Evolutionary conservation across 257 asterid species (phyloP).

Genomic region (Solanum pennellii): DNA sequence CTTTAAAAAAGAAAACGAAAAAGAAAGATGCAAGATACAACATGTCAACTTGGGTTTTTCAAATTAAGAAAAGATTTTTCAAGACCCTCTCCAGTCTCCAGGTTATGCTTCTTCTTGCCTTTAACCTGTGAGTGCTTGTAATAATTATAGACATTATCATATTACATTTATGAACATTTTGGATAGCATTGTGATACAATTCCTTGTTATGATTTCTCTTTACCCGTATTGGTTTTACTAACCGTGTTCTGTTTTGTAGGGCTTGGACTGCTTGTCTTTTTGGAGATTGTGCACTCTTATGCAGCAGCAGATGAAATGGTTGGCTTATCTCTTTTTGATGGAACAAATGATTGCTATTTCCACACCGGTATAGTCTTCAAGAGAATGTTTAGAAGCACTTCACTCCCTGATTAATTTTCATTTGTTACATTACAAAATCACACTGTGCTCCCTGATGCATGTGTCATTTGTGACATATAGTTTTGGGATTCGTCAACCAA

Average conservation of each 20-base stretch:
- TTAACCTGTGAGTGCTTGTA: not conserved
- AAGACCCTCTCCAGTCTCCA: not conserved
- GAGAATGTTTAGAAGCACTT: not conserved
- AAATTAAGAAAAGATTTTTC: not conserved
- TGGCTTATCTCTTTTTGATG: conserved; percentile 88
- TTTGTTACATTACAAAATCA: not conserved
- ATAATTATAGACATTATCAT: not conserved
- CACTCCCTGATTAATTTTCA: not conserved
- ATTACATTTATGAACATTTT: not conserved
- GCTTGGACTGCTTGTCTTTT: conserved; percentile 73
- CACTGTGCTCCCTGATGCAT: not conserved
- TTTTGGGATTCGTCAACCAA: not conserved
- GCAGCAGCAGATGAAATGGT: conserved; percentile 99
- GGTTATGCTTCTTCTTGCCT: not conserved
- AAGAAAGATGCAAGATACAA: not conserved
- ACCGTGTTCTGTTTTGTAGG: conserved; percentile 22
- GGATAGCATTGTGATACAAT: not conserved
- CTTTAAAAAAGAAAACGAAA: not conserved
- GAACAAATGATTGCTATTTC: conserved; percentile 95
- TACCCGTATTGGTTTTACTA: not conserved
- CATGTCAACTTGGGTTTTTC: not conserved
- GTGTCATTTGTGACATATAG: not conserved
- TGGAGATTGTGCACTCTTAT: conserved; percentile 90
- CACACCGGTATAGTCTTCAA: conserved; percentile 60
- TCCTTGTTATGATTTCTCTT: not conserved